phyloP scores from a whole-genome alignment of 805 yeast species.

The Zygoascus bituminiphila region DNA sequence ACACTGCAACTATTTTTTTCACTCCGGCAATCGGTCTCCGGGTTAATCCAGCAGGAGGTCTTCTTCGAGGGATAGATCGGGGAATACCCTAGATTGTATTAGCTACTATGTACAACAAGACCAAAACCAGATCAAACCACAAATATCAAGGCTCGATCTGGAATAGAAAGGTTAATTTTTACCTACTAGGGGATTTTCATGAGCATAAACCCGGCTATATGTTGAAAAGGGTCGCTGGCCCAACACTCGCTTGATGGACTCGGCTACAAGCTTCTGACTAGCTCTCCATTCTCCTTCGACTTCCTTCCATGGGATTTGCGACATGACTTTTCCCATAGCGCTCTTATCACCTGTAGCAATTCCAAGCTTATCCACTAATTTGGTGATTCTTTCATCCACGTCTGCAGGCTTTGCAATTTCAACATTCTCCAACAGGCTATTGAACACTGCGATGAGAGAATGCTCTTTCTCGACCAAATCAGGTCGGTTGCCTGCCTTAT shows the following conservation, averaged over 20 bases:
- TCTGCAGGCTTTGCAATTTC: conserved; percentile 45
- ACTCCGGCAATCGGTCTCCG: conserved; percentile 49
- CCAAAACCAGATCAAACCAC: conserved; percentile 19
- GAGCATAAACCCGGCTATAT: conserved; percentile 20
- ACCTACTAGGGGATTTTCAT: conserved; percentile 50
- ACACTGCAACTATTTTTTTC: conserved; percentile 50
- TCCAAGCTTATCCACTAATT: conserved; percentile 15
- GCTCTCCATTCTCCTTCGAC: conserved; percentile 27
- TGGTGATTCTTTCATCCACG: conserved; percentile 29
- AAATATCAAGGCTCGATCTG: background rate
- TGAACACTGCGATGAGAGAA: conserved; percentile 37
- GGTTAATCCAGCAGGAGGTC: conserved; percentile 45
- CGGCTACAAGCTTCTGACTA: conserved; percentile 23
- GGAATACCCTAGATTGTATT: background rate
- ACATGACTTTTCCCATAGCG: conserved; percentile 18
- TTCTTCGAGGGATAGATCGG: conserved; percentile 35
- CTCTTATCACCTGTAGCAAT: conserved; percentile 12
- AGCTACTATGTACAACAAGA: conserved; percentile 11
- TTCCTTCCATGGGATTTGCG: conserved; percentile 20
- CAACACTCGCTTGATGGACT: conserved; percentile 18
- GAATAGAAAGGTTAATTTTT: too few species aligned
- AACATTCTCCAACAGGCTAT: conserved; percentile 32
- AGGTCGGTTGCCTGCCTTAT: conserved; percentile 36
- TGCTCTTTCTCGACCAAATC: conserved; percentile 50
- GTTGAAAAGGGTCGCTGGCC: conserved; percentile 23